Evolutionary conservation across 202 grass and related monocot species (phyloP).

Genomic region (Musa balbisiana): DNA sequence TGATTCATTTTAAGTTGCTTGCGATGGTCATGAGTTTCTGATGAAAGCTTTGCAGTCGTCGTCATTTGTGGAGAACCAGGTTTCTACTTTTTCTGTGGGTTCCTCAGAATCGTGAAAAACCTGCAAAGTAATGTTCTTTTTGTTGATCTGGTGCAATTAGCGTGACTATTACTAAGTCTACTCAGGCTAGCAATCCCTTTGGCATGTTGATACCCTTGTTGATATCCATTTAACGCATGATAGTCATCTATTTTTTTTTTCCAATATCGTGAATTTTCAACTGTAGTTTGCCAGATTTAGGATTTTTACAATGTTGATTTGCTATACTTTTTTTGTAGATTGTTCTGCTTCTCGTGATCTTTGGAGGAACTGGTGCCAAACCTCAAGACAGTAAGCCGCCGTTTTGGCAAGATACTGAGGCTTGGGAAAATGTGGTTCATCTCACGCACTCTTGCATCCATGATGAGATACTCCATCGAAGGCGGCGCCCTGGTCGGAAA

Average conservation of each 20-base stretch:
- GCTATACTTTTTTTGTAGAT: slow-evolving; percentile 38
- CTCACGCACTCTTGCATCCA: slow-evolving; percentile 97
- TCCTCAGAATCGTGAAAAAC: background rate
- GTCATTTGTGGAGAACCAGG: no score
- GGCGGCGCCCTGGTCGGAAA: slow-evolving; percentile 54
- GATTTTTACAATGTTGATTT: background rate
- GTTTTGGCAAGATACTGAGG: slow-evolving; percentile 32
- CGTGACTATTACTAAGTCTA: background rate
- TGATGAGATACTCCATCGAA: slow-evolving; percentile 87
- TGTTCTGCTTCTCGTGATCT: slow-evolving; percentile 58
- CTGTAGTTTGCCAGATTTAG: background rate
- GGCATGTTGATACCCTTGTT: background rate
- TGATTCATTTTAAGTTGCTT: background rate
- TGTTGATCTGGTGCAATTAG: background rate
- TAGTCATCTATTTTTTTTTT: background rate
- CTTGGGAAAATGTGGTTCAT: slow-evolving; percentile 42
- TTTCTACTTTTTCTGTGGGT: background rate
- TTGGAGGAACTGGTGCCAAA: slow-evolving; percentile 32
- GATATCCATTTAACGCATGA: background rate
- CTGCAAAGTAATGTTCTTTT: background rate
- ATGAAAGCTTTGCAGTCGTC: no score
- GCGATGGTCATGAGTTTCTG: no score
- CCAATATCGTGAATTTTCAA: background rate
- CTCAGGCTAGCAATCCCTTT: background rate
- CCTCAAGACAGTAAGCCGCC: slow-evolving; percentile 33